Percentiles rank a stretch among this genome's conserved stretches.
These are phyloP conservation scores for Pontederia paniculata DNA, from an alignment of 176 grass and related monocot genomes.

Conservation along the genomic window DNA sequence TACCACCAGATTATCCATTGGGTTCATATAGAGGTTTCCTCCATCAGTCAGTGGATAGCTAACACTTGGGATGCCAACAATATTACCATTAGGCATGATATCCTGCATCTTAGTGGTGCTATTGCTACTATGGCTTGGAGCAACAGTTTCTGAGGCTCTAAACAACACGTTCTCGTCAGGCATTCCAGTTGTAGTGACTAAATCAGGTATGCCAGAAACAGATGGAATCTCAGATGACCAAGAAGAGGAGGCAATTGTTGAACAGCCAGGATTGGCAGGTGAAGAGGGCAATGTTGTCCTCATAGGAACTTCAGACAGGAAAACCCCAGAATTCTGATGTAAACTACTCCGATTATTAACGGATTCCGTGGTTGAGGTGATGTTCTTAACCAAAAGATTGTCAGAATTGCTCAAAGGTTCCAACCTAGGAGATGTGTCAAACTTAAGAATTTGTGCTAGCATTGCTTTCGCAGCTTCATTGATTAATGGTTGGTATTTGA, in stretches of 20 bases:
- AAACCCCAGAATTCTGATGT: constrained; percentile 55
- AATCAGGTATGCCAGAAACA: constrained; percentile 24
- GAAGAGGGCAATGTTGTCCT: constrained; percentile 33
- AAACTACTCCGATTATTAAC: constrained; percentile 36
- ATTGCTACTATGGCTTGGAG: neutral
- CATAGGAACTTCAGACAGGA: constrained; percentile 56
- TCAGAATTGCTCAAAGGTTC: constrained; percentile 42
- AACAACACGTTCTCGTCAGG: constrained; percentile 32
- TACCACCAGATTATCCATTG: constrained; percentile 5
- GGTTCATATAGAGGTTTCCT: neutral
- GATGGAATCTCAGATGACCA: constrained; percentile 40
- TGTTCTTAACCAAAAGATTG: constrained; percentile 44
- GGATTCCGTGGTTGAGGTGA: constrained; percentile 32
- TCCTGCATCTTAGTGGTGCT: neutral
- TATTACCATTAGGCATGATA: neutral
- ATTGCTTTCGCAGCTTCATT: constrained; percentile 95
- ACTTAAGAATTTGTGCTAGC: constrained; percentile 81
- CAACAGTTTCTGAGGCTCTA: constrained; percentile 25
- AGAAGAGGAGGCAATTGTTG: constrained; percentile 40
- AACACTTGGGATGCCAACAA: too few relatives aligned
- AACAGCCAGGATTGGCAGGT: constrained; percentile 44
- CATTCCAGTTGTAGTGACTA: constrained; percentile 17
- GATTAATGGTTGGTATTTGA: constrained; percentile 92
- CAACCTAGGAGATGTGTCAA: constrained; percentile 33
- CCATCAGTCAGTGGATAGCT: neutral